A percentile compares a stretch with the other conserved stretches of the same genome.
phyloP scores from a whole-genome alignment of 306 rosid species.

The Oemleria cerasiformis region DNA sequence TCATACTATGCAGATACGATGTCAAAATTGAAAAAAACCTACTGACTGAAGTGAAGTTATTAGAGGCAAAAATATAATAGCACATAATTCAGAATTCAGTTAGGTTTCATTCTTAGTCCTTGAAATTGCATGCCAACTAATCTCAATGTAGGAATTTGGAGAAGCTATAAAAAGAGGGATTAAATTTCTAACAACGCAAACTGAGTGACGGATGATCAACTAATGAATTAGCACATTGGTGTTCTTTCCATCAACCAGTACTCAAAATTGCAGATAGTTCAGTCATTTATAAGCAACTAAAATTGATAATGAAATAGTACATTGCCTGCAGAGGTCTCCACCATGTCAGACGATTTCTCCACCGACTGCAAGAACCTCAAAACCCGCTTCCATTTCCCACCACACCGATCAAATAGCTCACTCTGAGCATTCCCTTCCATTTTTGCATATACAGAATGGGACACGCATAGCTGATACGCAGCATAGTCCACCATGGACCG shows the following conservation, averaged over 20 bases:
- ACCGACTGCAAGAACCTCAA: slow-evolving; percentile 84
- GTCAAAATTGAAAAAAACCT: neutral
- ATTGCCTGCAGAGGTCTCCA: slow-evolving; percentile 92
- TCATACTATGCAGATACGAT: neutral
- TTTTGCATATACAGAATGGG: slow-evolving; percentile 46
- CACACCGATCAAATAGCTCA: slow-evolving; percentile 69
- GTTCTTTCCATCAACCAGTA: neutral
- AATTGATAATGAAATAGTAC: slow-evolving; percentile 55
- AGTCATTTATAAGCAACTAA: slow-evolving; percentile 8
- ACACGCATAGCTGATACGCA: slow-evolving; percentile 63
- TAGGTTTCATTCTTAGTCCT: neutral
- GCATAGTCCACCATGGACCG: slow-evolving; percentile 75
- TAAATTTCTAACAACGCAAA: neutral
- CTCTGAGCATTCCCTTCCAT: slow-evolving; percentile 50
- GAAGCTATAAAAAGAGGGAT: neutral
- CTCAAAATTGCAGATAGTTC: slow-evolving; percentile 21
- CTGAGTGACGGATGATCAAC: neutral
- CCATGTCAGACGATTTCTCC: slow-evolving; percentile 64
- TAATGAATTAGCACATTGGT: neutral
- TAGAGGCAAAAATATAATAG: neutral
- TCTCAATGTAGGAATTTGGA: neutral
- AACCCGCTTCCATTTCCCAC: slow-evolving; percentile 79
- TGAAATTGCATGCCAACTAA: neutral
- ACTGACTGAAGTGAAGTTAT: neutral
- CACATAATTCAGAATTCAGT: neutral